These are phyloP conservation scores for Candida tetrigidarum DNA, from an alignment of 1,139 yeast species.

Conservation along the genomic window DNA sequence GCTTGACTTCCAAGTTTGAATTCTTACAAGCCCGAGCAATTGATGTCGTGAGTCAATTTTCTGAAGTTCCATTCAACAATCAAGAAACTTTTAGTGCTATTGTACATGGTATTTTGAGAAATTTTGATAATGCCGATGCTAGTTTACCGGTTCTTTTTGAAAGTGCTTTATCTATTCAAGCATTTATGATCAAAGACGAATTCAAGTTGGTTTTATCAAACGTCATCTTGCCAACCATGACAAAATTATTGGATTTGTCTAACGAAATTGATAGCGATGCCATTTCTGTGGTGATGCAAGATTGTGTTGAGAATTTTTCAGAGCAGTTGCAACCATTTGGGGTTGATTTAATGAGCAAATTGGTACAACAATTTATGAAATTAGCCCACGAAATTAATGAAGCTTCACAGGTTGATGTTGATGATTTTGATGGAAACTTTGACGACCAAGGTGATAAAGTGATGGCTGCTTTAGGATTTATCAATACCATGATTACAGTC, in stretches of 20 bases:
- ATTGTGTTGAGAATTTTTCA: conserved; percentile 87
- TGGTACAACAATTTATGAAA: conserved; percentile 80
- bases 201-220: conserved; percentile 70
- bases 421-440: conserved; percentile 44
- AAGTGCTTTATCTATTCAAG: conserved; percentile 85
- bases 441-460: conserved; percentile 74
- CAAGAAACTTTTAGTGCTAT: conserved; percentile 53
- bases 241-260: conserved; percentile 71
- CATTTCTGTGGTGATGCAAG: conserved; percentile 91
- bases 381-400: conserved; percentile 72
- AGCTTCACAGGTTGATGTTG: conserved; percentile 53
- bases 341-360: conserved; percentile 76
- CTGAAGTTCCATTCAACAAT: conserved; percentile 61
- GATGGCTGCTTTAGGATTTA: conserved; percentile 84
- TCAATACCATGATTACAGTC: conserved; percentile 89
- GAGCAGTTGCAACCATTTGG: conserved; percentile 95
- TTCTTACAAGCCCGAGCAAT: conserved; percentile 86
- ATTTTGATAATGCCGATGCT: conserved; percentile 49
- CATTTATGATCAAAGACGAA: conserved; percentile 65
- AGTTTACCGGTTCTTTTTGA: conserved; percentile 82
- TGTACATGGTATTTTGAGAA: conserved; percentile 68
- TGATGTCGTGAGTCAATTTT: conserved; percentile 72
- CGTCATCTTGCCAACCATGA: conserved; percentile 82
- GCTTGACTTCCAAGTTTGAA: conserved; percentile 64
- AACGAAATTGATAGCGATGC: conserved; percentile 88